Evolutionary conservation across 108 stramenopile genomes (phyloP).

Genomic region (Cyclotella sp.): DNA sequence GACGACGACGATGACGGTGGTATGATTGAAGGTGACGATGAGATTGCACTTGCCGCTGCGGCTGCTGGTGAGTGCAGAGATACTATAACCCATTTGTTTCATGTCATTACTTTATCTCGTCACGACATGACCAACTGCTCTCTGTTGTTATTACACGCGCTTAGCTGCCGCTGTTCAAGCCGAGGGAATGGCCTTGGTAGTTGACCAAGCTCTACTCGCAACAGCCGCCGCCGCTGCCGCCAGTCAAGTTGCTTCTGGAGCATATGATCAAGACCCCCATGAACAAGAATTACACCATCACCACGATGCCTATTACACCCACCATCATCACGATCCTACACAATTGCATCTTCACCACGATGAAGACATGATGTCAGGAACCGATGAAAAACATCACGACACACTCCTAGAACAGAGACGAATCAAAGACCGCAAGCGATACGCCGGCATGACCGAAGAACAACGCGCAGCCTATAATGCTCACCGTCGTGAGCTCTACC

Average conservation of each 20-base stretch:
- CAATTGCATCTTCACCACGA: constrained; percentile 1
- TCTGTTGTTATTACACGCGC: too few species aligned
- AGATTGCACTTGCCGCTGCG: constrained; percentile 40
- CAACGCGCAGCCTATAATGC: constrained; percentile 83
- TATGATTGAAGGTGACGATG: constrained; percentile 17
- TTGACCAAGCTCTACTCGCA: constrained; percentile 51
- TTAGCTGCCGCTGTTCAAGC: constrained; percentile 47
- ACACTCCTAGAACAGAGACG: constrained; percentile 71
- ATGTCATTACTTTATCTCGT: too few species aligned
- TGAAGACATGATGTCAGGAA: not conserved
- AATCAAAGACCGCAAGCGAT: constrained; percentile 83
- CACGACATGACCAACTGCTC: too few species aligned
- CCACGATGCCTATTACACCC: constrained; percentile 5
- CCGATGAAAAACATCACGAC: constrained; percentile 61
- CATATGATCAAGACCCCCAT: not conserved
- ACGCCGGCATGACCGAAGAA: constrained; percentile 78
- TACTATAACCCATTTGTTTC: too few species aligned
- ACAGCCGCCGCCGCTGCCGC: constrained; percentile 57
- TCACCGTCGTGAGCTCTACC: constrained; percentile 86
- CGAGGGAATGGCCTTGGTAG: constrained; percentile 47
- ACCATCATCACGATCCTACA: not conserved
- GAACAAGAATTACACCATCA: not conserved
- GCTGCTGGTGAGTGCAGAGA: constrained; percentile 24
- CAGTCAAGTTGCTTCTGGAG: constrained; percentile 35
- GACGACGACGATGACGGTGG: constrained; percentile 15